These are phyloP conservation scores for Carpinus viminea DNA, from an alignment of 306 rosid species.

Conservation along the genomic window DNA sequence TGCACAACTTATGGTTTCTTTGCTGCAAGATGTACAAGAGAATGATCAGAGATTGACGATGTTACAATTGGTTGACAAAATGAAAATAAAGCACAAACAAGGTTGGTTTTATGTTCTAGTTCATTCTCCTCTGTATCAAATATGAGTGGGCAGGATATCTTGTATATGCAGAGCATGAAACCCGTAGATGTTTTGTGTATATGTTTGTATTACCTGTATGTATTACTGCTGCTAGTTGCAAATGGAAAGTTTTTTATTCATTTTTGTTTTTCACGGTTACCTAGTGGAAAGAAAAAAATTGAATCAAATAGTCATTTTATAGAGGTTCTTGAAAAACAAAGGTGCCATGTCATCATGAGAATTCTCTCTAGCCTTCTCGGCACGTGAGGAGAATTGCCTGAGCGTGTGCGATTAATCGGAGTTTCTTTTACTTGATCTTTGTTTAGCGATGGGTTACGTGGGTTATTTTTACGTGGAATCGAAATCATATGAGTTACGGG, in stretches of 20 bases:
- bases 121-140: slow-evolving; percentile 2
- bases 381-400: too few species aligned
- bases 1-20: slow-evolving; percentile 69
- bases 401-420: too few species aligned
- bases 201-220: not conserved
- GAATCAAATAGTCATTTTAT: not conserved
- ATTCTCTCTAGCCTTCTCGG: too few species aligned
- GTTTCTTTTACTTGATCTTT: too few species aligned
- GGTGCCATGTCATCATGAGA: too few species aligned
- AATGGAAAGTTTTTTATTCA: not conserved
- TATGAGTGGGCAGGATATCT: slow-evolving; percentile 10
- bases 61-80: slow-evolving; percentile 81
- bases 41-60: slow-evolving; percentile 80
- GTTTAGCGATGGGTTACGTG: too few species aligned
- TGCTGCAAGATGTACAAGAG: slow-evolving; percentile 69
- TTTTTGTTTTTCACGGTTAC: too few species aligned
- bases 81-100: slow-evolving; percentile 71
- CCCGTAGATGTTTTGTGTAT: not conserved
- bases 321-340: too few species aligned
- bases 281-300: not conserved
- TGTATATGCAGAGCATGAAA: not conserved
- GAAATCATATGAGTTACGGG: too few species aligned
- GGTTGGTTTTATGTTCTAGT: slow-evolving; percentile 50
- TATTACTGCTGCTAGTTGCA: not conserved
- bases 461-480: too few species aligned